A percentile compares a stretch with the other conserved stretches of the same genome.
Conservation (phyloP, 176 grass and related monocot genomes). For the Cenchrus americanus region DNA sequence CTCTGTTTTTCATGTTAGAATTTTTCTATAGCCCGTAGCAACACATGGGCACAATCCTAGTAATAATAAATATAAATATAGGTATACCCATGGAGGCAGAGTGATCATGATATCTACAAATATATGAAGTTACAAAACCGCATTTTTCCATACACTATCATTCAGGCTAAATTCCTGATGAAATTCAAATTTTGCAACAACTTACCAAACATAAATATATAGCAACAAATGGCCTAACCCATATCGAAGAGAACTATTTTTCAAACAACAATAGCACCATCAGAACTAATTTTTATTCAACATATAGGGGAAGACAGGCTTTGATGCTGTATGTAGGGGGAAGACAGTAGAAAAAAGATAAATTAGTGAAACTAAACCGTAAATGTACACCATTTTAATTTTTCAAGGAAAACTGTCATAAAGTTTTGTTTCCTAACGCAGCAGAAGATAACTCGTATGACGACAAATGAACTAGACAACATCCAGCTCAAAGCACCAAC, state of each 20-base stretch:
- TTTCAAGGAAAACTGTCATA: background rate
- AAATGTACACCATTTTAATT: background rate
- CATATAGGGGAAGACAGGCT: background rate
- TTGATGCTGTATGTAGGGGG: too few species aligned
- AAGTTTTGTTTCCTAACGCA: slow-evolving; percentile 6
- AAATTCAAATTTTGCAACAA: background rate
- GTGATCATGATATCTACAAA: background rate
- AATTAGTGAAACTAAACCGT: background rate
- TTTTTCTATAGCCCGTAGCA: too few species aligned
- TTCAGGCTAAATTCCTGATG: background rate
- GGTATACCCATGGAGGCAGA: too few species aligned
- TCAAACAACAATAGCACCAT: background rate
- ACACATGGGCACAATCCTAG: too few species aligned
- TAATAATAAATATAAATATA: too few species aligned
- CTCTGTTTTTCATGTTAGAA: too few species aligned
- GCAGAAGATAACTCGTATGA: background rate
- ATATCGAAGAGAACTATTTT: slow-evolving; percentile 2
- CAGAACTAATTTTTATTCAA: slow-evolving; percentile 2
- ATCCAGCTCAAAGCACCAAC: background rate
- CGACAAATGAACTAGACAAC: background rate
- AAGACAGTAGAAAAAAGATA: background rate
- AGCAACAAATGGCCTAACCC: background rate
- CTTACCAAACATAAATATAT: background rate
- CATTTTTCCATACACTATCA: background rate
- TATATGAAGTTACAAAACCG: background rate